Conservation (phyloP, 2,329 filamentous ascomycete genomes). For the Monosporascus sp. region DNA sequence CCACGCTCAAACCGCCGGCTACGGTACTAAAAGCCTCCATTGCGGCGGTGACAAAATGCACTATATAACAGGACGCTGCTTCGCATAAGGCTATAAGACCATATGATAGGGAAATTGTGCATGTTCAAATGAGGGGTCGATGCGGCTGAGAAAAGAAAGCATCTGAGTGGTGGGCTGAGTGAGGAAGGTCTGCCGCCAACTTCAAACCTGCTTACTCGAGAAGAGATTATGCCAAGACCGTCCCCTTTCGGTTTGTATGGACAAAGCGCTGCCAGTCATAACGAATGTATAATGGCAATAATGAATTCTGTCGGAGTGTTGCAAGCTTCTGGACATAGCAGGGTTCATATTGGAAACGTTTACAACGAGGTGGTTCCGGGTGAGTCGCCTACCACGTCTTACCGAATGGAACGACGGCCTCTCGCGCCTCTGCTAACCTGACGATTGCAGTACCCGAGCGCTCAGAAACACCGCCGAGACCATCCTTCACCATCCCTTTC, state of each 20-base stretch:
- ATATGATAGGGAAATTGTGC: not conserved
- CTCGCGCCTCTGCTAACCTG: not conserved
- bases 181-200: not conserved
- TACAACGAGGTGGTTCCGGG: not conserved
- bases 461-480: not conserved
- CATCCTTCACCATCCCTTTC: too few relatives aligned
- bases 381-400: not conserved
- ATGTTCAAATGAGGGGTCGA: not conserved
- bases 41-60: slow-evolving; percentile 11
- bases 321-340: not conserved
- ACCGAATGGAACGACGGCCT: not conserved
- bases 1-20: slow-evolving; percentile 28
- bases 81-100: not conserved
- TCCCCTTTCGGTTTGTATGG: not conserved
- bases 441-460: not conserved
- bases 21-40: slow-evolving; percentile 17
- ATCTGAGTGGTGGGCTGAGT: slow-evolving; percentile 1
- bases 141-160: slow-evolving; percentile 2
- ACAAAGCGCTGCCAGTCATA: not conserved
- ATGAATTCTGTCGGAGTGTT: not conserved
- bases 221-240: not conserved
- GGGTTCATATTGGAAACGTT: not conserved
- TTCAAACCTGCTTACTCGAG: not conserved
- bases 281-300: not conserved
- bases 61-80: not conserved